Base-by-base conservation (phyloP, 768 basidiomycete species). In the Ephemerocybe angulata region DNA sequence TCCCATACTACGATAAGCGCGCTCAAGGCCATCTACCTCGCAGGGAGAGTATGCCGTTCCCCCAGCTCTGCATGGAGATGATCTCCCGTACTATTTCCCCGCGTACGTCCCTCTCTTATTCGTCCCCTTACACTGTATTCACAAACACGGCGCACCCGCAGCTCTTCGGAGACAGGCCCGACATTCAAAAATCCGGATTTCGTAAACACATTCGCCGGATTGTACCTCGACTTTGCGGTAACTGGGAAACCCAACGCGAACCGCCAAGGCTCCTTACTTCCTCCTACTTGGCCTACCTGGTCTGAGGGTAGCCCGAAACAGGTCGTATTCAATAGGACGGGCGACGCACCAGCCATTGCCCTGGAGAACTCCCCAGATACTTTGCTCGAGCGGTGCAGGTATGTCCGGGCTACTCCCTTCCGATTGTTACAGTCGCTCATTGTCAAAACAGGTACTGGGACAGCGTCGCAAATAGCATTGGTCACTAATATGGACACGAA, bases 31-130 rank as follows among this genome's bases (percentile, higher is more conserved):
- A 4, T 31, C 11, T 13, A n/a, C n/a, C n/a, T 5, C 33, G 3
- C 27, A 77, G 76, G 74, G 66, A 12, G 68, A 73, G 51, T 81
- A 75, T 55, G 73, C 76, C 19, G 62, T 76, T 38, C 74, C 75
- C 25, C 77, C 76, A 7, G 71, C 63, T 11, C 41, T 43, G 3
- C 79, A 81, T 42, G 73, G 65, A 35, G 30, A 62, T 2, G 78
- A 78, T 41, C 29, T 67, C 2, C 25, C 46, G 2, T 79, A 74
- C 56, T 79, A 79, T 52, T 80, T 79, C 56, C 60, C 71, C 3
- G 66, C 60, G 77, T 79, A 61, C 53, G 74, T 60, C 40, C n/a
- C n/a, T n/a, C n/a, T n/a, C n/a, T n/a, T n/a, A n/a, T 52, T 44
- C 12, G 57, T 61, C 17, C 33, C 10, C 33, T 35, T 35, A 8